A percentile compares a stretch with the other conserved stretches of the same genome.
These are phyloP conservation scores for Beauveria bassiana DNA, from an alignment of 2,329 filamentous ascomycete genomes.

Conservation along the genomic window DNA sequence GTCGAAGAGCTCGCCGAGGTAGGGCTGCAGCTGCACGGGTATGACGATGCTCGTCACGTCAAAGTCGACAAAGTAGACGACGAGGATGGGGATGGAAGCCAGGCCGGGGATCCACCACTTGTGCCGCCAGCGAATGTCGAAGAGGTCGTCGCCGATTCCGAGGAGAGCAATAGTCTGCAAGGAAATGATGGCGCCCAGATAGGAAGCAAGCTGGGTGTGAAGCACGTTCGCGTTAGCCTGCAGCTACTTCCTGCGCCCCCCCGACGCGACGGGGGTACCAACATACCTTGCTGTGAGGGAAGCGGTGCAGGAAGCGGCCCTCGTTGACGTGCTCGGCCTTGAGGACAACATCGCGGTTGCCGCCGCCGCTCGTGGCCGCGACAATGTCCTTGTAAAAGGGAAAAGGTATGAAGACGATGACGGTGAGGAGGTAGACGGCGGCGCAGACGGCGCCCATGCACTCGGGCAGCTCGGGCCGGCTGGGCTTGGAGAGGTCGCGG, in stretches of 20 bases:
- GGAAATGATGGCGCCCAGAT: conserved; percentile 87
- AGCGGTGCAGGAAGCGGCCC: conserved; percentile 80
- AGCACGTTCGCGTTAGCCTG: neutral
- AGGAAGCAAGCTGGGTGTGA: conserved; percentile 69
- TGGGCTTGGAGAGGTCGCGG: conserved; percentile 68
- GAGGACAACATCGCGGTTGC: conserved; percentile 79
- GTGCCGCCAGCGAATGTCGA: conserved; percentile 97
- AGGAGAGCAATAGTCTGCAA: conserved; percentile 86
- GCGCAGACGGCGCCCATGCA: conserved; percentile 94
- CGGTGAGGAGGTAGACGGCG: conserved; percentile 78
- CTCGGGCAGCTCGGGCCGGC: conserved; percentile 76
- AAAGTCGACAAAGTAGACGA: conserved; percentile 98
- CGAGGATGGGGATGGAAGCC: conserved; percentile 84
- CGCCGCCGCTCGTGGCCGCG: conserved; percentile 85
- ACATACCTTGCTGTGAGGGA: conserved; percentile 83
- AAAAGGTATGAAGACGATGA: conserved; percentile 92
- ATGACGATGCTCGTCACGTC: conserved; percentile 94
- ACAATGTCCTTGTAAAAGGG: conserved; percentile 98
- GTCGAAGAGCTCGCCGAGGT: conserved; percentile 78
- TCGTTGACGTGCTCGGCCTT: conserved; percentile 66
- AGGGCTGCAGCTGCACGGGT: conserved; percentile 74
- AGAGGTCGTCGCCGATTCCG: conserved; percentile 89
- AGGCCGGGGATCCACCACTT: conserved; percentile 97
- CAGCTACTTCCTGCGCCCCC: neutral
- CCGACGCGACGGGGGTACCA: too few species aligned